These are phyloP conservation scores for Yarrowia porcina DNA, from an alignment of 805 yeast species.

Conservation along the genomic window DNA sequence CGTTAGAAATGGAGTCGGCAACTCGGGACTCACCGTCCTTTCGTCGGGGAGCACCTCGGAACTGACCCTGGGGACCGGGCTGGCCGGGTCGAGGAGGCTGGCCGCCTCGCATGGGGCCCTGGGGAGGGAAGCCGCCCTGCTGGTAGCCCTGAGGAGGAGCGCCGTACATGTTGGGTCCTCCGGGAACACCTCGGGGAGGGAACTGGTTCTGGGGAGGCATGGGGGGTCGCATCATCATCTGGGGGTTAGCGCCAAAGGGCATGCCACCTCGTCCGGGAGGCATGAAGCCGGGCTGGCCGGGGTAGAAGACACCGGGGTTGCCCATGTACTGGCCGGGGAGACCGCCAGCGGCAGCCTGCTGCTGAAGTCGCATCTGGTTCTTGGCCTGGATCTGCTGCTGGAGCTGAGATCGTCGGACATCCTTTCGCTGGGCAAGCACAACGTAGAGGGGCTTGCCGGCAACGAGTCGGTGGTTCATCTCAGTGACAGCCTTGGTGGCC, in stretches of 20 bases:
- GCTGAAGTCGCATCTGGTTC: constrained; percentile 97
- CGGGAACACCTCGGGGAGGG: constrained; percentile 62
- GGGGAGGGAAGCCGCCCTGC: constrained; percentile 39
- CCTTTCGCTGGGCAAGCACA: constrained; percentile 98
- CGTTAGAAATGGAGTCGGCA: constrained; percentile 53
- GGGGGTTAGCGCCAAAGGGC: constrained; percentile 42
- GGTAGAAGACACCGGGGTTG: constrained; percentile 74
- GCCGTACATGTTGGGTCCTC: constrained; percentile 71
- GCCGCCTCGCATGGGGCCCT: constrained; percentile 35
- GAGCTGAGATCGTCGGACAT: constrained; percentile 93
- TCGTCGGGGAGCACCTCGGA: constrained; percentile 28
- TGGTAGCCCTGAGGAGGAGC: constrained; percentile 69
- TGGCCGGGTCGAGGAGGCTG: constrained; percentile 34
- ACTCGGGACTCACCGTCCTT: constrained; percentile 29
- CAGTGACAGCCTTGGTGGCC: constrained; percentile 97
- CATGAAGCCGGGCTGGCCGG: constrained; percentile 71
- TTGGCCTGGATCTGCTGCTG: constrained; percentile 98
- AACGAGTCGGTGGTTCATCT: constrained; percentile 96
- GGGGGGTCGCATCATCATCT: constrained; percentile 40
- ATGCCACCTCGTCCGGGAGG: constrained; percentile 73
- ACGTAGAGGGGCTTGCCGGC: constrained; percentile 95
- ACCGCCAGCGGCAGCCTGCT: constrained; percentile 73
- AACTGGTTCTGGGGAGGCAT: constrained; percentile 42
- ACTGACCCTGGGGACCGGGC: constrained; percentile 27
- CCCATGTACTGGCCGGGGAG: constrained; percentile 80